Conservation (phyloP, 768 basidiomycete species). For the Suillus subalutaceus region DNA sequence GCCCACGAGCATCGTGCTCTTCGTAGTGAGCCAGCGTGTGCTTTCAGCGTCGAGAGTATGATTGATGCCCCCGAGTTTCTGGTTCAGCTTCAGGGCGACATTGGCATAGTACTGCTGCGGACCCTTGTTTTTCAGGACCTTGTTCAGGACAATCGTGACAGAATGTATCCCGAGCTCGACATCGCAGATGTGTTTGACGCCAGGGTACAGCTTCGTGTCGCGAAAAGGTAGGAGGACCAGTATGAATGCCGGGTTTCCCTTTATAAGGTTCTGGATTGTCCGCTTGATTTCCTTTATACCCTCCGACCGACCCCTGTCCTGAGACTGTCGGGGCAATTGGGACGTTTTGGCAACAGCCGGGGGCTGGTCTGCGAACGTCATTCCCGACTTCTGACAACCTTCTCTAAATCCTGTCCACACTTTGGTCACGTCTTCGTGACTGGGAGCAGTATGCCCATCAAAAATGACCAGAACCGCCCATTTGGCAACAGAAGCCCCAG, state of each 20-base stretch:
- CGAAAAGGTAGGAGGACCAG: slow-evolving; percentile 67
- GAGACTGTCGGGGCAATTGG: not conserved
- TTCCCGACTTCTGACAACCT: not conserved
- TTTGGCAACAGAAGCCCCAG: not conserved
- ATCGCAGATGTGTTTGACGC: slow-evolving; percentile 78
- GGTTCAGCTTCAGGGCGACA: slow-evolving; percentile 79
- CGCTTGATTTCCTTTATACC: not conserved
- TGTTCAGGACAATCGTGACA: slow-evolving; percentile 60
- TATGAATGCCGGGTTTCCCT: slow-evolving; percentile 61
- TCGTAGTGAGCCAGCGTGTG: slow-evolving; percentile 66
- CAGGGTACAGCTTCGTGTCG: slow-evolving; percentile 72
- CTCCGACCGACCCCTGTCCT: not conserved
- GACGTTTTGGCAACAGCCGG: not conserved
- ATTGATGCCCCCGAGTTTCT: slow-evolving; percentile 82
- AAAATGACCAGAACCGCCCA: not conserved
- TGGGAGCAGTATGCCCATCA: not conserved
- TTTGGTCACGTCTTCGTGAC: not conserved
- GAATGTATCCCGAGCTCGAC: slow-evolving; percentile 65
- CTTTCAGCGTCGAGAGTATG: slow-evolving; percentile 64
- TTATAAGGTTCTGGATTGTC: slow-evolving; percentile 27
- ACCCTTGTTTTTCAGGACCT: slow-evolving; percentile 38
- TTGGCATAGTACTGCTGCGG: slow-evolving; percentile 69
- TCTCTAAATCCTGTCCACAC: not conserved
- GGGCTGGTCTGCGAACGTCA: not conserved
- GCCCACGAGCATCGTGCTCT: slow-evolving; percentile 81